Base-by-base conservation (phyloP, 2,329 filamentous ascomycete species). In the Truncatella angustata region DNA sequence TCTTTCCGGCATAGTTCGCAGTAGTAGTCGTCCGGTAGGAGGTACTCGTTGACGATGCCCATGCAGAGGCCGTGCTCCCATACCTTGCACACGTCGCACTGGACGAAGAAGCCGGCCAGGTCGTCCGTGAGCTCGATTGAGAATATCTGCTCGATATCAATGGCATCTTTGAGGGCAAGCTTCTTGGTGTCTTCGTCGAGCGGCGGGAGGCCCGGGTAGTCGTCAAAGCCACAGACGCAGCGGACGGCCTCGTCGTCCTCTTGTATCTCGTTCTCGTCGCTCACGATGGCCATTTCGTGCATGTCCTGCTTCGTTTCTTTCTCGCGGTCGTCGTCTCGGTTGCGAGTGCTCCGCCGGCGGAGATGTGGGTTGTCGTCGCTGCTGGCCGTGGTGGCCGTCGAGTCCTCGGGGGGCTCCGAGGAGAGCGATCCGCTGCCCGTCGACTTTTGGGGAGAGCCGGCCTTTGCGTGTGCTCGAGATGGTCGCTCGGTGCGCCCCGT, bases 31-130 rank as follows among this genome's bases (percentile, higher is more conserved):
- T 97, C 93, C 9, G 94, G 94, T 59, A 90, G 93, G 68, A 88
- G 87, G 60, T 90, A 87, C 71, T 96, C 93, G 60, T 94, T 94
- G 75, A 96, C 91, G 65, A 99, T 96, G 55, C 94, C 93, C 54
- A 99, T 93, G 66, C 94, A 99, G 55, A 92, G 93, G 63, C 94
- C 94, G 69, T 99, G 94, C 70, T 99, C 94, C 94, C 93, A 99
- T 57, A 97, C 94, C 69, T 96, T 95, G 78, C 94, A 99, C 58
- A 90, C 80, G 73, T 97, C 94, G 80, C 94, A 99, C 76, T 97
- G 93, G 60, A 99, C 92, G 72, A 97, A 99, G 72, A 97, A 88
- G 49, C 92, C 93, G 40, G 93, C 94, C 59, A 93, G 81, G 59
- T 97, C 93, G 64, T 96, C 91, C 28, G 86, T 84, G 57, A 90